Conservation (phyloP, 306 rosid species). For the Begonia masoniana region DNA sequence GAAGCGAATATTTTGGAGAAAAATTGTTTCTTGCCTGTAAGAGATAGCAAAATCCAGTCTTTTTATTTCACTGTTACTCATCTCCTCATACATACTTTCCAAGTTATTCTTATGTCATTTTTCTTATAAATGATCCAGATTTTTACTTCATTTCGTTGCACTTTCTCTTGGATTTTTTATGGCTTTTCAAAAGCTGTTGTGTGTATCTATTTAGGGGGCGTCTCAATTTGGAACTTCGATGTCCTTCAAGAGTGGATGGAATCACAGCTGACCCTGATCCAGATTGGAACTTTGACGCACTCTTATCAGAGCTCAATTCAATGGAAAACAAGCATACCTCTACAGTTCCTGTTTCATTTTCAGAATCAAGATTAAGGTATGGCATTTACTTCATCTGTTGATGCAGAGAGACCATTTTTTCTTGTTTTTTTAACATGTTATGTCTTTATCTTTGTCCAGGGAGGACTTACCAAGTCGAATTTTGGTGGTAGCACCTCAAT, state of each 20-base stretch:
- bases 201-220: constrained; percentile 36
- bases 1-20: too few relatives aligned
- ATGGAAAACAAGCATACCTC: constrained; percentile 39
- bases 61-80: too few relatives aligned
- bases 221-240: constrained; percentile 36
- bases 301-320: constrained; percentile 47
- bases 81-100: too few relatives aligned
- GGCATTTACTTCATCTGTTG: neutral
- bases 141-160: too few relatives aligned
- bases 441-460: constrained; percentile 7
- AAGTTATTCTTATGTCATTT: too few relatives aligned
- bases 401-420: neutral
- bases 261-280: constrained; percentile 52
- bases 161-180: neutral
- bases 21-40: too few relatives aligned
- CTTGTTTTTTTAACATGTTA: constrained; percentile 7
- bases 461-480: constrained; percentile 22
- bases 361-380: constrained; percentile 33
- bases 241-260: constrained; percentile 28
- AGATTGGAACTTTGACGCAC: constrained; percentile 59
- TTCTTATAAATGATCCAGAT: too few relatives aligned
- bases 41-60: too few relatives aligned
- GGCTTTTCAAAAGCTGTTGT: neutral
- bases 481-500: constrained; percentile 15
- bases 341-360: constrained; percentile 20